Evolutionary conservation across 345 rosid species (phyloP).

Genomic region (Euphorbia pulcherrima): DNA sequence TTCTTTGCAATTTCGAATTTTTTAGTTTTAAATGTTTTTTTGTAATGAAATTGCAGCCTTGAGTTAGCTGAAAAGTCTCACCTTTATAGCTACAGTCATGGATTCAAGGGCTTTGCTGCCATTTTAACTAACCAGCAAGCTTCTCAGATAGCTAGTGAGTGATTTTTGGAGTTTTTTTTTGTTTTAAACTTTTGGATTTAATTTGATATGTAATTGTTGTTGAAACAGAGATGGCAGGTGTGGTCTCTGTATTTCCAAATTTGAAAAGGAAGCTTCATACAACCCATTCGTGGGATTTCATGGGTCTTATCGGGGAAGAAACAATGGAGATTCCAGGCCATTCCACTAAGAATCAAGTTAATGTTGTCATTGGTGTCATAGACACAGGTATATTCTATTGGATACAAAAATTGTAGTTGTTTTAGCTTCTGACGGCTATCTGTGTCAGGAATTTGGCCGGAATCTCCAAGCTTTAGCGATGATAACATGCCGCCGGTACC

Average conservation of each 20-base stretch:
- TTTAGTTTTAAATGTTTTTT: not conserved
- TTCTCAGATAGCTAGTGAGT: constrained; percentile 38
- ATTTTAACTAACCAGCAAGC: constrained; percentile 41
- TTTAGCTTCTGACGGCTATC: not conserved
- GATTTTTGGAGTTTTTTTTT: not conserved
- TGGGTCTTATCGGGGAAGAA: constrained; percentile 46
- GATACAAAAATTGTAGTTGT: no score
- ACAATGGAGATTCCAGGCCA: constrained; percentile 49
- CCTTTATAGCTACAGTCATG: constrained; percentile 43
- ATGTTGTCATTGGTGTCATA: constrained; percentile 45
- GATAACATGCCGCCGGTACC: constrained; percentile 47
- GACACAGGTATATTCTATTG: constrained; percentile 36
- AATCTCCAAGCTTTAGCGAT: constrained; percentile 46
- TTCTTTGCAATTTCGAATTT: not conserved
- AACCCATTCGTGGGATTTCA: constrained; percentile 61
- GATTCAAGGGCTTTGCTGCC: constrained; percentile 52
- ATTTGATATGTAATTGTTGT: not conserved
- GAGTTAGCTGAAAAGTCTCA: constrained; percentile 43
- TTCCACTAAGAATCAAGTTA: constrained; percentile 49
- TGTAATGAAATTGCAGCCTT: constrained; percentile 23
- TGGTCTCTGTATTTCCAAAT: constrained; percentile 53
- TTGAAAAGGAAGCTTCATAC: constrained; percentile 46
- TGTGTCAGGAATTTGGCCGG: constrained; percentile 54
- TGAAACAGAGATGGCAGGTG: constrained; percentile 44
- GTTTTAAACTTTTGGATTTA: not conserved